These are phyloP conservation scores for Cicer bijugum DNA, from an alignment of 306 rosid genomes.

Conservation along the genomic window DNA sequence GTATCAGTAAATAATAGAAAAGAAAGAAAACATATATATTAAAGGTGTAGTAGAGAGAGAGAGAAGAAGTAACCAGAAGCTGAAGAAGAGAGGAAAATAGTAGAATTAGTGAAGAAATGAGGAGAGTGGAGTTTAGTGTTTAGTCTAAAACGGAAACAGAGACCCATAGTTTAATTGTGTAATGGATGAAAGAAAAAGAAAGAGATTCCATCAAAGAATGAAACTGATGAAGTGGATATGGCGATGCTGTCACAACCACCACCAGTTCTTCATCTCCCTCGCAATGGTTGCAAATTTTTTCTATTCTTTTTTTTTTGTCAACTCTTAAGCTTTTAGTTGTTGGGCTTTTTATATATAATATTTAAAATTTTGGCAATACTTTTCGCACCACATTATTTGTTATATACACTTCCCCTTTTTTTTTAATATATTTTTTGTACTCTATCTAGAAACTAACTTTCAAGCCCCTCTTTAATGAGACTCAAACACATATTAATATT, in stretches of 20 bases:
- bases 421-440: too few species aligned
- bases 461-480: too few species aligned
- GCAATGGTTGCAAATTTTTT: constrained; percentile 37
- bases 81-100: constrained; percentile 60
- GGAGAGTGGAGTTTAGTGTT: constrained; percentile 59
- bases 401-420: too few species aligned
- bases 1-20: neutral
- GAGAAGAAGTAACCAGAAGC: constrained; percentile 60
- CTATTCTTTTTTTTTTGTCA: constrained; percentile 18
- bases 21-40: neutral
- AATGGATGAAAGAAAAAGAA: constrained; percentile 41
- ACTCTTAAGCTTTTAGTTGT: too few species aligned
- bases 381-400: too few species aligned
- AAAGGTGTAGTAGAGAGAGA: neutral
- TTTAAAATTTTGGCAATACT: too few species aligned
- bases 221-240: neutral
- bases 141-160: constrained; percentile 57
- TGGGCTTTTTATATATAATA: too few species aligned
- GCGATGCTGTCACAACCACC: constrained; percentile 56
- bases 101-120: constrained; percentile 52
- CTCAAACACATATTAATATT: too few species aligned
- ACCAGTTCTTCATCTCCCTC: constrained; percentile 56
- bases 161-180: constrained; percentile 58
- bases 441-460: too few species aligned
- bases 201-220: constrained; percentile 41